phyloP scores from a whole-genome alignment of 2,329 filamentous ascomycete genomes.

The Cordyceps farinosa region DNA sequence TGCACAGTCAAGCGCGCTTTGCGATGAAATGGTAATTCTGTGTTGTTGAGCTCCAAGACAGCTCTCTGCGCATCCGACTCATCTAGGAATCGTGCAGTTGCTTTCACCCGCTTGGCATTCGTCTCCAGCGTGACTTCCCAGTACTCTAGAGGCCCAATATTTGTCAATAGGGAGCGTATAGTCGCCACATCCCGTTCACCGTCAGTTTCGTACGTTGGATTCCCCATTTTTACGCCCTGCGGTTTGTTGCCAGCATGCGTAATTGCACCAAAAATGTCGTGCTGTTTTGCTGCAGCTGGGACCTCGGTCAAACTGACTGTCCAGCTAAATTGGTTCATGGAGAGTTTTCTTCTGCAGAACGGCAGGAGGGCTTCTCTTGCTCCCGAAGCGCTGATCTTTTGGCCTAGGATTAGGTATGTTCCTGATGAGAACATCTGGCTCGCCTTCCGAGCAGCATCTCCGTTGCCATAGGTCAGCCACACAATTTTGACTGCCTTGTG shows the following conservation, averaged over 20 bases:
- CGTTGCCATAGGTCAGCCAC: constrained; percentile 29
- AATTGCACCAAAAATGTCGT: not conserved
- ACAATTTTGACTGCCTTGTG: constrained; percentile 28
- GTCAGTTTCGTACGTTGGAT: not conserved
- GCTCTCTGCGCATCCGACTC: constrained; percentile 37
- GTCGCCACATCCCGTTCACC: constrained; percentile 35
- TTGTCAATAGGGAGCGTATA: constrained; percentile 30
- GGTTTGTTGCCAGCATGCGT: not conserved
- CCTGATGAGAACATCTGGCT: constrained; percentile 23
- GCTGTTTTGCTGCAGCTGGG: not conserved
- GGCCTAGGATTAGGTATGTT: constrained; percentile 24
- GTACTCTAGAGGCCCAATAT: constrained; percentile 32
- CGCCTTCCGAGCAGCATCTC: constrained; percentile 23
- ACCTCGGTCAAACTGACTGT: not conserved
- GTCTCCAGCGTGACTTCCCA: constrained; percentile 28
- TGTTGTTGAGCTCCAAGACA: constrained; percentile 50
- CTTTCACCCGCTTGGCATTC: constrained; percentile 36
- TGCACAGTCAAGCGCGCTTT: constrained; percentile 34
- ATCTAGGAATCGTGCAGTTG: constrained; percentile 35
- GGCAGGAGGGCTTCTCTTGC: not conserved
- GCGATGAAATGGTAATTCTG: constrained; percentile 28
- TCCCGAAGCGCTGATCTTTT: constrained; percentile 18
- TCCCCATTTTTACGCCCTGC: not conserved
- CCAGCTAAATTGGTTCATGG: not conserved
- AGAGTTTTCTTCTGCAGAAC: not conserved